phyloP scores from a whole-genome alignment of 73 alveolate species.

The Tetrahymena borealis region DNA sequence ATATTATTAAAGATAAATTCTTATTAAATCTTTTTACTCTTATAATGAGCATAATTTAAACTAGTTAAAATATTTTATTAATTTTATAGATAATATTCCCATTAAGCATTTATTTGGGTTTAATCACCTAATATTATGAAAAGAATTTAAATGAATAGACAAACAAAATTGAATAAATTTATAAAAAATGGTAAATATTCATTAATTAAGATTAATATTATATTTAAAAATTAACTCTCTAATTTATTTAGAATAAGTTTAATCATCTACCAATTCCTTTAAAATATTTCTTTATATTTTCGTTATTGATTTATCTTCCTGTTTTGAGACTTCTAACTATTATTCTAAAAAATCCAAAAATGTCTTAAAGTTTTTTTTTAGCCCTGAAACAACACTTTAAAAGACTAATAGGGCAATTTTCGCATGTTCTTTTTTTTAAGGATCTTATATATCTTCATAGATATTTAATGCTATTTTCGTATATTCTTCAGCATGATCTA shows the following conservation, averaged over 20 bases:
- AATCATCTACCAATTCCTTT: neutral
- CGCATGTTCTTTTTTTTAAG: neutral
- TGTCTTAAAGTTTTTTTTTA: neutral
- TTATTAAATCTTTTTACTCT: too few species aligned
- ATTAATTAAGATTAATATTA: neutral
- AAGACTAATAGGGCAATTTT: neutral
- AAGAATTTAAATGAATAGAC: too few species aligned
- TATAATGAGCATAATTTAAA: too few species aligned
- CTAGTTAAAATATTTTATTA: too few species aligned
- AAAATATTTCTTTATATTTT: neutral
- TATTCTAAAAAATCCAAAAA: neutral
- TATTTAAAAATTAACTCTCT: neutral
- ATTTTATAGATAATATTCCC: too few species aligned
- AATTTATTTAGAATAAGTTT: neutral
- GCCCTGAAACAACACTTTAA: neutral
- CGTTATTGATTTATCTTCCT: neutral
- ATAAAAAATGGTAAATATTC: neutral
- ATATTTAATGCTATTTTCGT: neutral
- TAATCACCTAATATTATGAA: too few species aligned
- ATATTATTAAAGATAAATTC: too few species aligned
- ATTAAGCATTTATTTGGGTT: too few species aligned
- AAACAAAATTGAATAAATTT: neutral
- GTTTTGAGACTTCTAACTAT: neutral
- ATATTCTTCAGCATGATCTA: neutral
- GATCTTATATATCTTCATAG: neutral